Evolutionary conservation across 352 stramenopile species (phyloP).

Genomic region (Phytophthora lateralis): DNA sequence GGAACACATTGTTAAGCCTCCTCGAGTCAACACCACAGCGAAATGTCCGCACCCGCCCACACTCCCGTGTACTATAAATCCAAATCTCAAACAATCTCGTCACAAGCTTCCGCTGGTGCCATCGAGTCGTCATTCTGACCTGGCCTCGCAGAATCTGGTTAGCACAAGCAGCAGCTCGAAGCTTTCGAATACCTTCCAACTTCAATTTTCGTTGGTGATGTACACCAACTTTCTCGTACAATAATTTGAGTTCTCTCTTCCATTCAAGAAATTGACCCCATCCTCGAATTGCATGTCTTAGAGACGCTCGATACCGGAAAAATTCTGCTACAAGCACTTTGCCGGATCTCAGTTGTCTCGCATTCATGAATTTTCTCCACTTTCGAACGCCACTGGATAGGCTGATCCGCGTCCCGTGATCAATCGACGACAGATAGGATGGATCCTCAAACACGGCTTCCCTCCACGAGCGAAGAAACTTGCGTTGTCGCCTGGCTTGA

Average conservation of each 20-base stretch:
- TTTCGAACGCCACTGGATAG: slow-evolving; percentile 22
- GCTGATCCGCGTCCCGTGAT: slow-evolving; percentile 5
- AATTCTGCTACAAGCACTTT: slow-evolving; percentile 39
- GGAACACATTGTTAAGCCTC: slow-evolving; percentile 6
- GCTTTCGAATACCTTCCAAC: slow-evolving; percentile 1
- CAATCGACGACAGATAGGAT: slow-evolving; percentile 17
- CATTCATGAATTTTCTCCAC: slow-evolving; percentile 20
- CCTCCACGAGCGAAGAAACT: slow-evolving; percentile 17
- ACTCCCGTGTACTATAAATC: slow-evolving; percentile 1
- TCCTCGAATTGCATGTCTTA: slow-evolving; percentile 11
- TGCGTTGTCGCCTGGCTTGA: neutral
- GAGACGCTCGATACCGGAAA: slow-evolving; percentile 24
- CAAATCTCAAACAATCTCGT: slow-evolving; percentile 11
- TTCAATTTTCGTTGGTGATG: slow-evolving; percentile 19
- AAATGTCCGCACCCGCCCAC: slow-evolving; percentile 1
- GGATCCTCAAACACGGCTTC: slow-evolving; percentile 17
- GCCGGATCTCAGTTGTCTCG: slow-evolving; percentile 3
- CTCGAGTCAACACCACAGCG: slow-evolving; percentile 1
- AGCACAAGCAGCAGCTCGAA: slow-evolving; percentile 1
- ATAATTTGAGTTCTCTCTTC: slow-evolving; percentile 13
- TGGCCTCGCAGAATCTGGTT: slow-evolving; percentile 6
- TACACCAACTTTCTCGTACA: slow-evolving; percentile 6
- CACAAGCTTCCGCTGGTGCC: slow-evolving; percentile 21
- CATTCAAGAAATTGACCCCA: slow-evolving; percentile 18
- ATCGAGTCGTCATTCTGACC: slow-evolving; percentile 8